Percentiles rank a stretch among this genome's conserved stretches.
phyloP scores from a whole-genome alignment of 2,329 filamentous ascomycete genomes.

The Colletotrichum falcatum region DNA sequence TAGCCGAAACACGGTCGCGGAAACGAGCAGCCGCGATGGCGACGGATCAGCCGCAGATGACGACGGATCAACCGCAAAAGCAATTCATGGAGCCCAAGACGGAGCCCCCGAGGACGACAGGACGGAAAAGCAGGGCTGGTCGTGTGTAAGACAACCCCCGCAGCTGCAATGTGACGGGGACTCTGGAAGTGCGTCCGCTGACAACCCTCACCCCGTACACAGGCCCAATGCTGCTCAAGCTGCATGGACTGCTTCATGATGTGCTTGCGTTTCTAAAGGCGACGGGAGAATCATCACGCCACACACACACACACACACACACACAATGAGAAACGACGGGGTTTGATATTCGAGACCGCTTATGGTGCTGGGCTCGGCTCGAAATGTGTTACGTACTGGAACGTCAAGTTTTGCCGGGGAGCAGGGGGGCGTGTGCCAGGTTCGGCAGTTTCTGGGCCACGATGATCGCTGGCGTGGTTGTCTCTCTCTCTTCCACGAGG shows the following conservation, averaged over 20 bases:
- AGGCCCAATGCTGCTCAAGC: slow-evolving; percentile 22
- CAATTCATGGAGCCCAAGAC: slow-evolving; percentile 8
- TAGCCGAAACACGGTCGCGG: background rate
- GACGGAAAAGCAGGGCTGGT: background rate
- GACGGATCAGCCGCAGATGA: slow-evolving; percentile 18
- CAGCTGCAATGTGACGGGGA: too few species aligned
- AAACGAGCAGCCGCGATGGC: background rate
- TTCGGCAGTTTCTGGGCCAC: background rate
- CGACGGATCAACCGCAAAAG: slow-evolving; percentile 12
- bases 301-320: too few species aligned
- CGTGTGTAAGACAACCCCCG: slow-evolving; percentile 7
- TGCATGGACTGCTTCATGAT: slow-evolving; percentile 21
- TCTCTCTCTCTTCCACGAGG: too few species aligned
- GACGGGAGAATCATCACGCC: background rate
- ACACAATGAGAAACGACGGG: background rate
- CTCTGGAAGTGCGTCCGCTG: background rate
- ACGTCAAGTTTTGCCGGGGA: background rate
- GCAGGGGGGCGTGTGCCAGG: background rate
- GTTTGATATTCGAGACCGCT: background rate
- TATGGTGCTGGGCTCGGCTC: background rate
- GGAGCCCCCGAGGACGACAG: slow-evolving; percentile 5
- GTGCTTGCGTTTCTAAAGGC: slow-evolving; percentile 3
- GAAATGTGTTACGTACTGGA: background rate
- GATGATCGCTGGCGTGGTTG: background rate
- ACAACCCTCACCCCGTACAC: background rate